Percentiles rank a stretch among this genome's conserved stretches.
Evolutionary conservation across 2,329 filamentous ascomycete species (phyloP).

Genomic region (Alternaria triticimaculans): DNA sequence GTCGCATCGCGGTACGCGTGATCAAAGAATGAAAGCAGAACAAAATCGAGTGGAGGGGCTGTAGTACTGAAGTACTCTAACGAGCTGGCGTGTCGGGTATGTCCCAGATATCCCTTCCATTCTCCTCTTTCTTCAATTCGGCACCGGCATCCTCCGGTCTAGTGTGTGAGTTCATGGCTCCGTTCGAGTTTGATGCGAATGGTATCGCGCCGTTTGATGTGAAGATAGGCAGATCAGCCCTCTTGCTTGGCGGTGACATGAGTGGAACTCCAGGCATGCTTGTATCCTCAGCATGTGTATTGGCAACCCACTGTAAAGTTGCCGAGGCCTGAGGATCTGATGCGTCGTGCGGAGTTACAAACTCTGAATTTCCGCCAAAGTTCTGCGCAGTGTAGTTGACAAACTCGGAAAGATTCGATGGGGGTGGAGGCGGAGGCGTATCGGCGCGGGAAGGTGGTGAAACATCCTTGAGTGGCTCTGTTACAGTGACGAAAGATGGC

Average conservation of each 20-base stretch:
- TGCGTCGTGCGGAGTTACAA: background rate
- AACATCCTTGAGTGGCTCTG: constrained; percentile 24
- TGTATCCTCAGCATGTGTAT: constrained; percentile 25
- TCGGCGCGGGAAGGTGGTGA: constrained; percentile 44
- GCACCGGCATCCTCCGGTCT: constrained; percentile 5
- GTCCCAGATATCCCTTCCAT: constrained; percentile 51
- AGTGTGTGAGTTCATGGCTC: background rate
- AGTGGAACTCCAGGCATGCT: constrained; percentile 16
- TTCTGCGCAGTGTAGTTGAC: constrained; percentile 39
- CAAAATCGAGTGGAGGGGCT: background rate
- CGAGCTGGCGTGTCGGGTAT: constrained; percentile 53
- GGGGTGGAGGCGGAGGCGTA: constrained; percentile 48
- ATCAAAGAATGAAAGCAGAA: background rate
- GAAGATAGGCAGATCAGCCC: constrained; percentile 57
- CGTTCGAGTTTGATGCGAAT: constrained; percentile 37
- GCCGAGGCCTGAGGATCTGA: constrained; percentile 22
- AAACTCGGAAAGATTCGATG: constrained; percentile 40
- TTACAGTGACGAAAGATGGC: constrained; percentile 36
- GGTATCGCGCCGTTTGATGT: constrained; percentile 50
- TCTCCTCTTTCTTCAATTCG: constrained; percentile 10
- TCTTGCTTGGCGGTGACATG: constrained; percentile 44
- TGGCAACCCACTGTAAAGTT: constrained; percentile 42
- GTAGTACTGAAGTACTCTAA: constrained; percentile 7
- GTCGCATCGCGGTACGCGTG: background rate
- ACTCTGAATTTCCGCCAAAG: constrained; percentile 16